Conservation (phyloP, 305 asterid genomes). For the Fraxinus latifolia region DNA sequence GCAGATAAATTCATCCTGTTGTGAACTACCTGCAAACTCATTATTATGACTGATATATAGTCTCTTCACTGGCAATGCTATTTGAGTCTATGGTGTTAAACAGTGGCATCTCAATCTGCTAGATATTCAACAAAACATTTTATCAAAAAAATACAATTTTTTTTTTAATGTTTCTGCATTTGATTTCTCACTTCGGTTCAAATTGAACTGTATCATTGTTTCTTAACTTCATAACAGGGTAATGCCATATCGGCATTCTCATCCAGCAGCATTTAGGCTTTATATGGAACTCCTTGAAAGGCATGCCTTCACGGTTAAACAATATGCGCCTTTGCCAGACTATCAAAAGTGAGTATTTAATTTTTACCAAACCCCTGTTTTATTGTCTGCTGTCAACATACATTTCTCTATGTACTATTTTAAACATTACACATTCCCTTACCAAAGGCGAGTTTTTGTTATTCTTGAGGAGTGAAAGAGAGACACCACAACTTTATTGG, state of each 20-base stretch:
- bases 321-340: conserved; percentile 48
- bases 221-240: conserved; percentile 54
- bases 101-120: neutral
- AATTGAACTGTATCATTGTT: conserved; percentile 5
- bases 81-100: neutral
- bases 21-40: neutral
- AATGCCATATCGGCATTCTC: conserved; percentile 57
- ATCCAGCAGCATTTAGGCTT: conserved; percentile 86
- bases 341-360: conserved; percentile 63
- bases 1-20: neutral
- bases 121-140: neutral
- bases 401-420: conserved; percentile 2
- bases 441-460: neutral
- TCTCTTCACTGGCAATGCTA: neutral
- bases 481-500: neutral
- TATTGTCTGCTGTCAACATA: neutral
- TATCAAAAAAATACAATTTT: neutral
- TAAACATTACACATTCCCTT: neutral
- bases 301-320: conserved; percentile 61
- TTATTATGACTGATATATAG: neutral
- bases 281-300: conserved; percentile 84
- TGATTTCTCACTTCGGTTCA: conserved; percentile 6
- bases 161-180: neutral
- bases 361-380: neutral
- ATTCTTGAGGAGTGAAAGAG: neutral